Conservation (phyloP, 148 eudicot species). For the Rhododendron kiyosumense region DNA sequence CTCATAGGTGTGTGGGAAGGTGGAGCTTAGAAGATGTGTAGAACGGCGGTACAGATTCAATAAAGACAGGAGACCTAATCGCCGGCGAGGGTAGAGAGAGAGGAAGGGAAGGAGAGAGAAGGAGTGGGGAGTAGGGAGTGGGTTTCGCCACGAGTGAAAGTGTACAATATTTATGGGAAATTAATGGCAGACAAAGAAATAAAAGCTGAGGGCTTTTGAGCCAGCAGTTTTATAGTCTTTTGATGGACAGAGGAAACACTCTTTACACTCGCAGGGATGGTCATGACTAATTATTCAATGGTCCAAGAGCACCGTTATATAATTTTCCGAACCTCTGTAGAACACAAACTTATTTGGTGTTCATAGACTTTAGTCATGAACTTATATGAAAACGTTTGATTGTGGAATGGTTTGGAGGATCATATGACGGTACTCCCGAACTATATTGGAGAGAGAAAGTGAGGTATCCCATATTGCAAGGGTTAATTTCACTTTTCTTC, state of each 20-base stretch:
- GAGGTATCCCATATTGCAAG: too few relatives aligned
- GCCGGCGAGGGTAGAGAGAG: background rate
- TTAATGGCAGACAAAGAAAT: conserved; percentile 68
- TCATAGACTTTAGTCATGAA: too few relatives aligned
- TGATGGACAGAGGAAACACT: conserved; percentile 14
- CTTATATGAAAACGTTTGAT: too few relatives aligned
- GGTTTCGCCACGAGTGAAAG: background rate
- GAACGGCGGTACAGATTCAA: conserved; percentile 3
- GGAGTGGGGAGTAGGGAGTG: background rate
- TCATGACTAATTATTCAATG: too few relatives aligned
- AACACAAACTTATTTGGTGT: too few relatives aligned
- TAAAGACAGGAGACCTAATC: background rate
- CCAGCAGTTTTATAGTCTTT: conserved; percentile 28
- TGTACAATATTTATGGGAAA: conserved; percentile 36
- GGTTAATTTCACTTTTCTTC: background rate
- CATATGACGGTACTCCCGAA: too few relatives aligned
- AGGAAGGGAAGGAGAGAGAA: background rate
- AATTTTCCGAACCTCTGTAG: too few relatives aligned
- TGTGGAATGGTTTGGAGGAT: rapidly evolving
- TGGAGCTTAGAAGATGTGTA: background rate
- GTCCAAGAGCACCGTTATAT: too few relatives aligned
- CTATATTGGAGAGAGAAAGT: too few relatives aligned
- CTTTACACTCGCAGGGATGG: background rate
- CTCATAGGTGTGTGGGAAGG: background rate
- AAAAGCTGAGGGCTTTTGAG: conserved; percentile 40